phyloP scores from a whole-genome alignment of 2,329 filamentous ascomycete species.

The Fusarium tricinctum region DNA sequence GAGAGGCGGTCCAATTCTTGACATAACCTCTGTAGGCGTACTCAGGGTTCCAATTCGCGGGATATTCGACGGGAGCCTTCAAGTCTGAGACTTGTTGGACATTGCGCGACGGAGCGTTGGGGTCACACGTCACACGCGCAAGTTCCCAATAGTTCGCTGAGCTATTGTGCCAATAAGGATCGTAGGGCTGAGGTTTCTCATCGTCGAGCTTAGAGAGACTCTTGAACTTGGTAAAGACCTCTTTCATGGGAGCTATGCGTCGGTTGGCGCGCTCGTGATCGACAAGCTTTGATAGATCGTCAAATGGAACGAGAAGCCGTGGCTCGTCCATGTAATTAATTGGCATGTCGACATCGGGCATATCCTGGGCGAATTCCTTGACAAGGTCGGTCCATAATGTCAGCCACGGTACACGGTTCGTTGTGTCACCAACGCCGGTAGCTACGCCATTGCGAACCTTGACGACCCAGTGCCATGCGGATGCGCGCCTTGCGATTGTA shows the following conservation, averaged over 20 bases:
- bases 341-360: slow-evolving; percentile 76
- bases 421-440: slow-evolving; percentile 56
- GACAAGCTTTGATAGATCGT: slow-evolving; percentile 67
- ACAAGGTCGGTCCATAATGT: slow-evolving; percentile 65
- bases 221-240: slow-evolving; percentile 61
- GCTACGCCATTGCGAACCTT: slow-evolving; percentile 63
- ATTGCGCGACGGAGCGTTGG: slow-evolving; percentile 64
- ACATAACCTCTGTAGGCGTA: slow-evolving; percentile 65
- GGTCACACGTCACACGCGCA: slow-evolving; percentile 68
- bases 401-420: slow-evolving; percentile 60
- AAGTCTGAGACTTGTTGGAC: slow-evolving; percentile 52
- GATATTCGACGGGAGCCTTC: slow-evolving; percentile 53
- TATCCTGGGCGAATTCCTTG: slow-evolving; percentile 63
- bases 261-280: slow-evolving; percentile 62
- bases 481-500: slow-evolving; percentile 57
- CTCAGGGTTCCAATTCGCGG: slow-evolving; percentile 52
- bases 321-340: slow-evolving; percentile 76
- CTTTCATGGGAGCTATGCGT: slow-evolving; percentile 57
- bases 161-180: slow-evolving; percentile 62
- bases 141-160: slow-evolving; percentile 71
- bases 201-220: slow-evolving; percentile 57
- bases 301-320: slow-evolving; percentile 71
- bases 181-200: slow-evolving; percentile 54
- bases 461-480: slow-evolving; percentile 62
- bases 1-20: slow-evolving; percentile 69